Percentiles rank a stretch among this genome's conserved stretches.
phyloP scores from a whole-genome alignment of 2,329 filamentous ascomycete genomes.

The Verticillium dahliae region DNA sequence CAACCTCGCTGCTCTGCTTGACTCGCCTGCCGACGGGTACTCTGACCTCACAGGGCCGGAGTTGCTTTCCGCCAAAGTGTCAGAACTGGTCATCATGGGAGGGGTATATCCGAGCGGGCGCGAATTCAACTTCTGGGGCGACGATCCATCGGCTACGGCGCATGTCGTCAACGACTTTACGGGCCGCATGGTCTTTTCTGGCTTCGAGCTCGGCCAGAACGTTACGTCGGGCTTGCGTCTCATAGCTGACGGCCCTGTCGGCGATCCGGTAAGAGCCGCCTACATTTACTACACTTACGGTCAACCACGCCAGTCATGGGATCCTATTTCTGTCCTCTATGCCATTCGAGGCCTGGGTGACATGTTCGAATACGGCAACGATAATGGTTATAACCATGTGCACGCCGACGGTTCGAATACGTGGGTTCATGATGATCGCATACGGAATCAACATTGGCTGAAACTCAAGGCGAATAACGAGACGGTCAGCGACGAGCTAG shows the following conservation, averaged over 20 bases:
- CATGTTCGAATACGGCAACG: slow-evolving; percentile 29
- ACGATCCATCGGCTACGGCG: slow-evolving; percentile 26
- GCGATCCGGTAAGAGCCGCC: slow-evolving; percentile 28
- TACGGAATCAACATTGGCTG: slow-evolving; percentile 33
- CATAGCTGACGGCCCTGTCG: slow-evolving; percentile 19
- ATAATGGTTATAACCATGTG: slow-evolving; percentile 32
- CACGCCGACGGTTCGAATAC: slow-evolving; percentile 30
- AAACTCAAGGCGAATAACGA: slow-evolving; percentile 22
- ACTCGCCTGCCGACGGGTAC: slow-evolving; percentile 32
- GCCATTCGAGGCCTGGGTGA: slow-evolving; percentile 26
- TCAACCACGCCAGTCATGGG: slow-evolving; percentile 28
- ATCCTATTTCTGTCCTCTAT: slow-evolving; percentile 34
- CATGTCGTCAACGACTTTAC: slow-evolving; percentile 41
- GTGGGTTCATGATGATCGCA: slow-evolving; percentile 30
- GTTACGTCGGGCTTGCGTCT: slow-evolving; percentile 32
- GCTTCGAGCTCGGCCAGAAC: slow-evolving; percentile 33
- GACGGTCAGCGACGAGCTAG: slow-evolving; percentile 20
- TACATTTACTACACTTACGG: slow-evolving; percentile 33
- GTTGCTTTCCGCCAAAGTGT: slow-evolving; percentile 36
- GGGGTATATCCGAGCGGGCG: slow-evolving; percentile 39
- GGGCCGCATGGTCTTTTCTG: slow-evolving; percentile 31
- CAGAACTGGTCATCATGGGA: slow-evolving; percentile 45
- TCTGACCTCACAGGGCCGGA: slow-evolving; percentile 30
- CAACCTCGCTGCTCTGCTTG: slow-evolving; percentile 39
- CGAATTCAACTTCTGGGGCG: slow-evolving; percentile 42